phyloP scores from a whole-genome alignment of 352 stramenopile genomes.

The Phytophthora kernoviae region DNA sequence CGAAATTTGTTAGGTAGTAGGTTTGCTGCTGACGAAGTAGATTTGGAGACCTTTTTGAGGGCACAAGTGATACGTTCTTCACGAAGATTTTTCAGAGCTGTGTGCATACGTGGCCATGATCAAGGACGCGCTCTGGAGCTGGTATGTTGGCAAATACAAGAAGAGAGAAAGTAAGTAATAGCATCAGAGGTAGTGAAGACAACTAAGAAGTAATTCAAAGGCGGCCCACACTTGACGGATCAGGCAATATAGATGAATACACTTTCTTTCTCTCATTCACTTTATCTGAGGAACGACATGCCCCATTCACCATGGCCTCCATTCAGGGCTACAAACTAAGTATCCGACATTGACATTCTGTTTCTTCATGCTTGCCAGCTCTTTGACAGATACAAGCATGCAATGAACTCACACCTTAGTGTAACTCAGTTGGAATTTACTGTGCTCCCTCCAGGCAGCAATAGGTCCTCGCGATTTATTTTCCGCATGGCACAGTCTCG shows the following conservation, averaged over 20 bases:
- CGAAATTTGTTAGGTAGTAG: too few species aligned
- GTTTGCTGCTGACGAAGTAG: too few species aligned
- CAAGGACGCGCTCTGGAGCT: constrained; percentile 63
- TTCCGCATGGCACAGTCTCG: constrained; percentile 14
- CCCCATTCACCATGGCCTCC: neutral
- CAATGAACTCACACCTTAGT: constrained; percentile 16
- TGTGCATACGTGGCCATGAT: constrained; percentile 67
- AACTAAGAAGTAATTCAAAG: too few species aligned
- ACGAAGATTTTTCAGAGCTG: constrained; percentile 68
- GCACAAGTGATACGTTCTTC: constrained; percentile 71
- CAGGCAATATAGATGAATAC: constrained; percentile 24
- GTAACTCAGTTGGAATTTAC: constrained; percentile 46
- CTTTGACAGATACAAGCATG: neutral
- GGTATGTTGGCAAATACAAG: constrained; percentile 33
- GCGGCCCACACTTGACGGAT: constrained; percentile 5
- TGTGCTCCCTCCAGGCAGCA: constrained; percentile 31
- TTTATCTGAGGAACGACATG: too few species aligned
- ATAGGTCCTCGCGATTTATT: constrained; percentile 1
- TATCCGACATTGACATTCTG: neutral
- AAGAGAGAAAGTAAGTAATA: constrained; percentile 62
- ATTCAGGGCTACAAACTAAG: neutral
- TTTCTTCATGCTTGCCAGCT: neutral
- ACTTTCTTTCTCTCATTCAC: neutral
- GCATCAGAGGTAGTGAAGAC: constrained; percentile 28
- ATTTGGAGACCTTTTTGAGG: too few species aligned